Evolutionary conservation across 2,329 filamentous ascomycete species (phyloP).

Genomic region (Pseudophaeomoniella oleicola): DNA sequence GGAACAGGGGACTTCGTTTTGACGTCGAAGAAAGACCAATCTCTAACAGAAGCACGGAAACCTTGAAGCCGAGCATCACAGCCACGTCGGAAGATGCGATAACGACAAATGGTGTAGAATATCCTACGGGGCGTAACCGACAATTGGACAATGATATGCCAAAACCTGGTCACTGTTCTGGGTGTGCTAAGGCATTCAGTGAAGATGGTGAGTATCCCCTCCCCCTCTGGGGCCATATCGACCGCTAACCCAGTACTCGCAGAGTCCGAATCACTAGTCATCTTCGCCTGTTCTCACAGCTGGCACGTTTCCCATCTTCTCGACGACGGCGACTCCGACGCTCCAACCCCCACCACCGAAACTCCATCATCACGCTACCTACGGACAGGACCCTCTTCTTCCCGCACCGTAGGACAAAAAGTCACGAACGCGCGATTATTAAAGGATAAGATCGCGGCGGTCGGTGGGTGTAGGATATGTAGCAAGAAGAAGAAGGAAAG

Average conservation of each 20-base stretch:
- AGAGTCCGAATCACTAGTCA: constrained; percentile 44
- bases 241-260: neutral
- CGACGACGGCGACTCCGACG: constrained; percentile 9
- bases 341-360: constrained; percentile 6
- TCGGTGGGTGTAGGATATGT: constrained; percentile 6
- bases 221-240: constrained; percentile 1
- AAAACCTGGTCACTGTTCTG: constrained; percentile 7
- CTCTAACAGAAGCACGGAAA: neutral
- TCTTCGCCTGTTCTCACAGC: constrained; percentile 55
- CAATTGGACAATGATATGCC: constrained; percentile 1
- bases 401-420: constrained; percentile 61
- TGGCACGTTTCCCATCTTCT: constrained; percentile 51
- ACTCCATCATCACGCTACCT: constrained; percentile 8
- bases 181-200: constrained; percentile 6
- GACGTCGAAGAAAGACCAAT: constrained; percentile 1
- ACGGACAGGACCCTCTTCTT: constrained; percentile 9
- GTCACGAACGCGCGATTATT: constrained; percentile 73
- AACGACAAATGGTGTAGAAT: constrained; percentile 4
- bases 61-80: neutral
- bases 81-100: constrained; percentile 1
- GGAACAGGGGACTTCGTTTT: constrained; percentile 79
- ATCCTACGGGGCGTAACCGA: no score
- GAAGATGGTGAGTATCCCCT: constrained; percentile 5
- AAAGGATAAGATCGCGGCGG: constrained; percentile 51
- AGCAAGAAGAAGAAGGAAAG: constrained; percentile 5